These are phyloP conservation scores for Pleurostoma richardsiae DNA, from an alignment of 2,329 filamentous ascomycete species.

Conservation along the genomic window DNA sequence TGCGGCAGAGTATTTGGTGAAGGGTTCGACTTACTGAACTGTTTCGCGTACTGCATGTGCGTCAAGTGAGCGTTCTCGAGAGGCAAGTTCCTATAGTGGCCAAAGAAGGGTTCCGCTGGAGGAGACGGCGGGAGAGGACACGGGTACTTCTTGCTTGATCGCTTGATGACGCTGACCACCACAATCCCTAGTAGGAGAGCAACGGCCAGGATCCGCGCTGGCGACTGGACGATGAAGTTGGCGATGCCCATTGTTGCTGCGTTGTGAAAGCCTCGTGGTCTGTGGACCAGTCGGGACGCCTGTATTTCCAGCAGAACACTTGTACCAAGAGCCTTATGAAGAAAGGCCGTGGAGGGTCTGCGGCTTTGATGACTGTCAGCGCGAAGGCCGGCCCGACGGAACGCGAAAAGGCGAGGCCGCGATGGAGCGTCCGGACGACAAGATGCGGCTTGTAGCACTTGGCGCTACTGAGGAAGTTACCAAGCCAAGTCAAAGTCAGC, in stretches of 20 bases:
- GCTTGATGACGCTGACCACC: neutral
- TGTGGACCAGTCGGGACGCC: too few relatives aligned
- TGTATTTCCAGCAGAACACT: too few relatives aligned
- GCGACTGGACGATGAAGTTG: neutral
- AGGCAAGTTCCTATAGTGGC: neutral
- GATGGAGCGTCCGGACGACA: too few relatives aligned
- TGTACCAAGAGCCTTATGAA: too few relatives aligned
- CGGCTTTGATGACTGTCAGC: too few relatives aligned
- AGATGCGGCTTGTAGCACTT: too few relatives aligned
- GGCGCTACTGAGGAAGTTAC: too few relatives aligned
- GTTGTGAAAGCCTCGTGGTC: too few relatives aligned
- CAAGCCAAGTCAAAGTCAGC: too few relatives aligned
- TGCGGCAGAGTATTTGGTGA: neutral
- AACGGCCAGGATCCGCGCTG: neutral
- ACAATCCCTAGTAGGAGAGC: neutral
- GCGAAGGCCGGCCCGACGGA: too few relatives aligned
- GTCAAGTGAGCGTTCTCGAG: slow-evolving; percentile 6
- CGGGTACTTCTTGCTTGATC: neutral
- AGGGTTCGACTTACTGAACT: slow-evolving; percentile 1
- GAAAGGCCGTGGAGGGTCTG: too few relatives aligned
- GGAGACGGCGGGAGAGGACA: neutral
- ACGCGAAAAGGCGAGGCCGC: too few relatives aligned
- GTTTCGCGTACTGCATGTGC: slow-evolving; percentile 8
- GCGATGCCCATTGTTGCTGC: neutral
- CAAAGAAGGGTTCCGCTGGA: neutral